A percentile compares a stretch with the other conserved stretches of the same genome.
Conservation (phyloP, 129 eudicot genomes). For the Helichrysum umbraculigerum region DNA sequence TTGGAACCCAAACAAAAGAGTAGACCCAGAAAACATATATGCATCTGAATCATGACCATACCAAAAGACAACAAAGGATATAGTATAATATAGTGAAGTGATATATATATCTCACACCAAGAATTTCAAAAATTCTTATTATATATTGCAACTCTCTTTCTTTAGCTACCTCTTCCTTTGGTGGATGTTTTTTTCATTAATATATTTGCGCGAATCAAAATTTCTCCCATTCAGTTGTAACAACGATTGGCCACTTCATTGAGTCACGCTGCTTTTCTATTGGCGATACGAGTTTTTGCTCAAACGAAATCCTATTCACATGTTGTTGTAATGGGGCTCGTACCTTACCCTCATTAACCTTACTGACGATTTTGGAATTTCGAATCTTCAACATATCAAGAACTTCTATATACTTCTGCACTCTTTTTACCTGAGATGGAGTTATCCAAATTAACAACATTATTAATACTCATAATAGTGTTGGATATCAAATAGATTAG, state of each 20-base stretch:
- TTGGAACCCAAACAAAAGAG: slow-evolving; percentile 22
- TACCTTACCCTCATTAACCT: slow-evolving; percentile 28
- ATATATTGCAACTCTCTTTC: slow-evolving; percentile 16
- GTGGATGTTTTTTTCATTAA: background rate
- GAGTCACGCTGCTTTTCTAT: slow-evolving; percentile 38
- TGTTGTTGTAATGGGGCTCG: slow-evolving; percentile 30
- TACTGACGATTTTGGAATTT: slow-evolving; percentile 40
- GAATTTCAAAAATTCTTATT: slow-evolving; percentile 10
- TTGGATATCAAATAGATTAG: no score
- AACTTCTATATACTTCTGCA: slow-evolving; percentile 73
- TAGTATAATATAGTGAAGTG: background rate
- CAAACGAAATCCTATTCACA: slow-evolving; percentile 27
- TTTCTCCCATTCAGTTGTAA: slow-evolving; percentile 72
- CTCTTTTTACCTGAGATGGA: slow-evolving; percentile 70
- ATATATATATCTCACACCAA: slow-evolving; percentile 4
- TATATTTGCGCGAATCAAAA: slow-evolving; percentile 33
- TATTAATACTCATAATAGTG: background rate
- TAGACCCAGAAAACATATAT: background rate
- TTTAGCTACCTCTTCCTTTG: slow-evolving; percentile 16
- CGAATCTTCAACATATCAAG: slow-evolving; percentile 67
- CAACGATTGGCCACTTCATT: slow-evolving; percentile 55
- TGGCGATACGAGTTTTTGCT: slow-evolving; percentile 32
- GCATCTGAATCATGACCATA: background rate
- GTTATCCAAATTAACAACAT: background rate
- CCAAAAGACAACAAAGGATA: slow-evolving; percentile 5